A percentile compares a stretch with the other conserved stretches of the same genome.
phyloP scores from a whole-genome alignment of 2,329 filamentous ascomycete species.

The Colletotrichum melonis region DNA sequence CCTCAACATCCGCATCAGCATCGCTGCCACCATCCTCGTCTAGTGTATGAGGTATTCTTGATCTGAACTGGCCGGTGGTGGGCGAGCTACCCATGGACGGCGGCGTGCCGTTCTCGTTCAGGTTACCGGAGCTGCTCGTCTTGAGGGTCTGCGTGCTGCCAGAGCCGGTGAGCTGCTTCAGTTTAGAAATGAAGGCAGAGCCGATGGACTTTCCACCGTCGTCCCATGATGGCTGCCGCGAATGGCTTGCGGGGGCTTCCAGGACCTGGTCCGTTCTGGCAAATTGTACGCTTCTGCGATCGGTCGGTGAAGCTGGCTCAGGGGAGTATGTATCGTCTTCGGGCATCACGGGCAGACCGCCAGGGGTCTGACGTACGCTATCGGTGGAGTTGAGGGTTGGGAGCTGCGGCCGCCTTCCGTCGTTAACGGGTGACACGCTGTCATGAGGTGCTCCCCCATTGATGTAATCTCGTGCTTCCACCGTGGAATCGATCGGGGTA shows the following conservation, averaged over 20 bases:
- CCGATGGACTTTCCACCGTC: slow-evolving; percentile 71
- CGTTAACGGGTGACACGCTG: slow-evolving; percentile 40
- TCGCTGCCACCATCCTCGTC: slow-evolving; percentile 71
- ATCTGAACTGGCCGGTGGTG: slow-evolving; percentile 53
- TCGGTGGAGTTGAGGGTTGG: slow-evolving; percentile 35
- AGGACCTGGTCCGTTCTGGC: slow-evolving; percentile 63
- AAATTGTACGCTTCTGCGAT: slow-evolving; percentile 80
- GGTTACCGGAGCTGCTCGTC: slow-evolving; percentile 46
- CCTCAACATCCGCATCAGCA: slow-evolving; percentile 83
- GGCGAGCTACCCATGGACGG: slow-evolving; percentile 61
- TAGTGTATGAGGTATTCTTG: slow-evolving; percentile 65
- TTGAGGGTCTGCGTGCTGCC: slow-evolving; percentile 59
- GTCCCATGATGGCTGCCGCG: slow-evolving; percentile 74
- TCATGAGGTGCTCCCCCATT: slow-evolving; percentile 50
- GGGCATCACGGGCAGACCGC: slow-evolving; percentile 33
- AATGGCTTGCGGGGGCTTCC: slow-evolving; percentile 63
- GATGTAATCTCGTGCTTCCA: slow-evolving; percentile 49
- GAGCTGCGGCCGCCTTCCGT: slow-evolving; percentile 13
- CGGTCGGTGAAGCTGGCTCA: slow-evolving; percentile 50
- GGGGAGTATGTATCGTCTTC: slow-evolving; percentile 36
- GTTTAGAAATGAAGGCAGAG: slow-evolving; percentile 79
- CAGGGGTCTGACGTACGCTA: slow-evolving; percentile 1
- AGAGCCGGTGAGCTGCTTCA: slow-evolving; percentile 77
- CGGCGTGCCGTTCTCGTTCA: slow-evolving; percentile 49
- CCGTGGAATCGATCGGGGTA: slow-evolving; percentile 38